These are phyloP conservation scores for Entomophthora muscae DNA, from an alignment of 371 early-diverging fungal species.

Conservation along the genomic window DNA sequence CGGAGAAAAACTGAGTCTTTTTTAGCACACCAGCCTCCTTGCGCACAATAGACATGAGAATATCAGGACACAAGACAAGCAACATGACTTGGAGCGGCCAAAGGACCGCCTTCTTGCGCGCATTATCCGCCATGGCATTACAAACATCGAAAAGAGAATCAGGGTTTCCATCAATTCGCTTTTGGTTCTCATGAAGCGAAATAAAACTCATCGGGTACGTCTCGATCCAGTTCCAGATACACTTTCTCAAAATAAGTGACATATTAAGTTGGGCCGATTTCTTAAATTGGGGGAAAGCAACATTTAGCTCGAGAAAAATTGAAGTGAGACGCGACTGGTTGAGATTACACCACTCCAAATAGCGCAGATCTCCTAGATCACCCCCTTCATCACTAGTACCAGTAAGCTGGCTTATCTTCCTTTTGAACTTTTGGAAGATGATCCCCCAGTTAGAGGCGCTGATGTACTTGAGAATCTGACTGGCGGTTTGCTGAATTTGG, in stretches of 20 bases:
- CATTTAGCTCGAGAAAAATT: constrained; percentile 22
- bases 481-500: constrained; percentile 47
- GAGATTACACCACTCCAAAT: constrained; percentile 57
- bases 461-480: constrained; percentile 53
- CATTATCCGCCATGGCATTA: constrained; percentile 43
- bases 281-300: constrained; percentile 37
- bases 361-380: constrained; percentile 54
- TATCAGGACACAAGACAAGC: constrained; percentile 61
- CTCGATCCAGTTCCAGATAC: constrained; percentile 84
- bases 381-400: constrained; percentile 40
- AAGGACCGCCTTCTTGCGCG: constrained; percentile 39
- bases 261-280: constrained; percentile 45
- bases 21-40: not conserved
- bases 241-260: constrained; percentile 46
- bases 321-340: constrained; percentile 46
- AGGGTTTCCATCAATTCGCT: constrained; percentile 54
- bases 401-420: constrained; percentile 30
- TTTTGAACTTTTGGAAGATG: constrained; percentile 45
- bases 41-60: constrained; percentile 25
- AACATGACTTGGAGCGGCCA: constrained; percentile 78
- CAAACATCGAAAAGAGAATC: constrained; percentile 65
- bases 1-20: constrained; percentile 39
- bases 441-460: constrained; percentile 67
- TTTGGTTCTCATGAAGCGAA: constrained; percentile 40
- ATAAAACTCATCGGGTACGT: constrained; percentile 59